Evolutionary conservation across 805 yeast genomes (phyloP).

Genomic region (Hanseniaspora lachancei): DNA sequence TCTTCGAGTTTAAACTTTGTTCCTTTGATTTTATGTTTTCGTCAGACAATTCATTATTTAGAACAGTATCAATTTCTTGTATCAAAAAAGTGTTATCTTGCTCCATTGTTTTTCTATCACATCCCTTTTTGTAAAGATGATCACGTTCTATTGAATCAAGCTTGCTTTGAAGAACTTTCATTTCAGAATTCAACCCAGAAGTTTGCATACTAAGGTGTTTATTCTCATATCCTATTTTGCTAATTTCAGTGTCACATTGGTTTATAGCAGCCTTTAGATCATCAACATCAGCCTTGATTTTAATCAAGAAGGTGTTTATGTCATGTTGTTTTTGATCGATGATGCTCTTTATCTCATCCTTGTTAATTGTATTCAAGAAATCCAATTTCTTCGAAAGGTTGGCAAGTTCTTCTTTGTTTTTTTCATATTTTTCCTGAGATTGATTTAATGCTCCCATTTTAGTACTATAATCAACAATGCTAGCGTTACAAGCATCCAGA

Average conservation of each 20-base stretch:
- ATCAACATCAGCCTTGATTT: neutral
- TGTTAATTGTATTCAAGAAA: conserved; percentile 15
- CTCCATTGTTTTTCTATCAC: conserved; percentile 36
- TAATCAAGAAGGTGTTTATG: neutral
- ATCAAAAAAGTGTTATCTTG: conserved; percentile 17
- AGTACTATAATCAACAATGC: conserved; percentile 24
- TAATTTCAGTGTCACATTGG: conserved; percentile 33
- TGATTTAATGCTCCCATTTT: conserved; percentile 34
- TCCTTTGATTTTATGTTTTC: neutral
- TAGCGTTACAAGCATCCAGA: conserved; percentile 13
- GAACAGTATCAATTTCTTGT: neutral
- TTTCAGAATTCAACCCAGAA: conserved; percentile 26
- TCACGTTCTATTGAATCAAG: conserved; percentile 30
- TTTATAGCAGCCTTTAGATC: neutral
- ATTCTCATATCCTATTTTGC: conserved; percentile 29
- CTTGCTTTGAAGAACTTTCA: conserved; percentile 29
- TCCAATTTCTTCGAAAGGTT: neutral
- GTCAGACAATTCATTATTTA: neutral
- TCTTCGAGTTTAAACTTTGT: neutral
- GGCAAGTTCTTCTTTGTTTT: conserved; percentile 14
- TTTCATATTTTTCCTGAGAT: conserved; percentile 19
- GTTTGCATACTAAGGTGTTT: conserved; percentile 31
- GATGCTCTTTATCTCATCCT: conserved; percentile 43
- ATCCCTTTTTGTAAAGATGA: conserved; percentile 22
- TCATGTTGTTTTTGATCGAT: conserved; percentile 32